These are phyloP conservation scores for Paraleonurus japonicus DNA, from an alignment of 257 asterid species.

Conservation along the genomic window DNA sequence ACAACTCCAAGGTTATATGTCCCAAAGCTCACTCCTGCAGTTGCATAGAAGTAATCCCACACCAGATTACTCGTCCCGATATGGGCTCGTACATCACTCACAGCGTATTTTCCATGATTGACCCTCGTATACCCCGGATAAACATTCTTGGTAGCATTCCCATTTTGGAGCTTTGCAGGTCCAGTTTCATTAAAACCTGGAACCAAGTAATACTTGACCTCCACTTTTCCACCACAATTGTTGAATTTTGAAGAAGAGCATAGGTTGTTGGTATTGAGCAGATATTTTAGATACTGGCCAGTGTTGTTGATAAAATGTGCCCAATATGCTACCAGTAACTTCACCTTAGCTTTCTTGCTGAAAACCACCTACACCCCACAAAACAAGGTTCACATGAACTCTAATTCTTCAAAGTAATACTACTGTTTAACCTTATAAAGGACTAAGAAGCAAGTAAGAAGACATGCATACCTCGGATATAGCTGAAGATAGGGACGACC, in stretches of 20 bases:
- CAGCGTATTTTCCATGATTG: constrained; percentile 86
- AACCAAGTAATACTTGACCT: constrained; percentile 72
- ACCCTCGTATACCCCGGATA: constrained; percentile 79
- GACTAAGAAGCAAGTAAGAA: not conserved
- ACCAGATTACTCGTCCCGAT: constrained; percentile 82
- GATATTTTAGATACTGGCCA: constrained; percentile 62
- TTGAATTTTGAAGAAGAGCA: constrained; percentile 71
- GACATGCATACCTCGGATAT: constrained; percentile 57
- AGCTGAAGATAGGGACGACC: constrained; percentile 82
- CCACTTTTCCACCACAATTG: constrained; percentile 65
- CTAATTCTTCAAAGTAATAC: no score
- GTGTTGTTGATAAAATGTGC: constrained; percentile 68
- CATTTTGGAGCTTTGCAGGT: constrained; percentile 46
- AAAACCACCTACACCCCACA: constrained; percentile 52
- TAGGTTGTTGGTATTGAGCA: constrained; percentile 64
- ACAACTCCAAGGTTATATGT: constrained; percentile 63
- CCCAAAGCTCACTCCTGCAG: constrained; percentile 83
- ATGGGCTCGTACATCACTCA: constrained; percentile 71
- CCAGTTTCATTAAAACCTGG: constrained; percentile 82
- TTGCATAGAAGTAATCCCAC: constrained; percentile 80
- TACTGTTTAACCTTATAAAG: not conserved
- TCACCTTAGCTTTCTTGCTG: constrained; percentile 64
- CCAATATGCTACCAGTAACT: constrained; percentile 75
- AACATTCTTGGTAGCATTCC: constrained; percentile 48
- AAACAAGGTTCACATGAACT: not conserved